phyloP scores from a whole-genome alignment of 2,329 filamentous ascomycete species.

The Macrophomina tecta region DNA sequence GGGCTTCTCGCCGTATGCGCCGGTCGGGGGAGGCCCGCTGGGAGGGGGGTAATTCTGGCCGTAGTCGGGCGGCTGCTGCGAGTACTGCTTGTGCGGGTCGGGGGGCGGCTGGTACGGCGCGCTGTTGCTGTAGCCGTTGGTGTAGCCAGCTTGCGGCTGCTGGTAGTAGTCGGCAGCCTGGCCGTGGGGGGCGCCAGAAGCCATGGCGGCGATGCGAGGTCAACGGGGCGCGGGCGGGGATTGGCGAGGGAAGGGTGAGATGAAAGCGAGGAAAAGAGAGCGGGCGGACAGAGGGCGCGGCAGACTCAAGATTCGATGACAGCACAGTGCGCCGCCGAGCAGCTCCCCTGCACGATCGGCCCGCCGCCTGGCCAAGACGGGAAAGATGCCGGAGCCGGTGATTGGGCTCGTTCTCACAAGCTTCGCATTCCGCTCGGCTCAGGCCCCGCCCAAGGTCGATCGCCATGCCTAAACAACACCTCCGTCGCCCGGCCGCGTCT shows the following conservation, averaged over 20 bases:
- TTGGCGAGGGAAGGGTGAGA: not conserved
- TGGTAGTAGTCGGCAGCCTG: conserved; percentile 50
- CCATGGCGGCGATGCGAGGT: conserved; percentile 13
- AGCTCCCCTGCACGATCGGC: conserved; percentile 16
- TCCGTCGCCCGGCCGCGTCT: too few relatives aligned
- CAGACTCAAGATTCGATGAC: not conserved
- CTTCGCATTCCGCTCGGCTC: not conserved
- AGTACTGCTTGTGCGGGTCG: conserved; percentile 38
- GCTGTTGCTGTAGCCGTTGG: conserved; percentile 31
- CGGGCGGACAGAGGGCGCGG: not conserved
- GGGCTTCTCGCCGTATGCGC: conserved; percentile 51
- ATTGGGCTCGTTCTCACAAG: not conserved
- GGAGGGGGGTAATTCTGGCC: conserved; percentile 32
- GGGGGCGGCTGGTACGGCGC: conserved; percentile 39
- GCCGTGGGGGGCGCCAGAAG: conserved; percentile 29
- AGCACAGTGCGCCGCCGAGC: not conserved
- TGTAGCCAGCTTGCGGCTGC: conserved; percentile 30
- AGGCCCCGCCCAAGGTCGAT: not conserved
- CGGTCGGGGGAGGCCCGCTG: conserved; percentile 11
- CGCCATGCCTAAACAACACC: not conserved
- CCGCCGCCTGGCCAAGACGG: conserved; percentile 14
- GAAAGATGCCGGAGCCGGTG: conserved; percentile 2
- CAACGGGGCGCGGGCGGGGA: not conserved
- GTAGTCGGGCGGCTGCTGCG: conserved; percentile 36
- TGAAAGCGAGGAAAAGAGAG: not conserved